Base-by-base conservation (phyloP, 345 rosid species). In the Pistacia integerrima region DNA sequence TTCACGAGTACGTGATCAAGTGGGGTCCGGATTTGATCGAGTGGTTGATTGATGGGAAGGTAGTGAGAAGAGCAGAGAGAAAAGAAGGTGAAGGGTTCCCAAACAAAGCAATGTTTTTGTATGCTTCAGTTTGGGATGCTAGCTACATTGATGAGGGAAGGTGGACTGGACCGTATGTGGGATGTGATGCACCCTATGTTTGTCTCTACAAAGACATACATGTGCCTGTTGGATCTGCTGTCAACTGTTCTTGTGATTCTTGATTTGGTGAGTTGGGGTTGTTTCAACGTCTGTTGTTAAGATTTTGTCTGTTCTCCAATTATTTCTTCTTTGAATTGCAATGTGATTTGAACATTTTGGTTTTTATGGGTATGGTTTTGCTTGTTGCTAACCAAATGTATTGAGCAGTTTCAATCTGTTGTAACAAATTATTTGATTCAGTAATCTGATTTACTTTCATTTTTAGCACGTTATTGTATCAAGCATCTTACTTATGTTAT, bases 101-200 rank as follows among this genome's bases (percentile, higher is more conserved):
- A 1, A 74, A 80, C 60, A 89, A 83, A 54, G 82, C 90, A 2
- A 84, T 87, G 89, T 87, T 81, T 73, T 51, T 87, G 82, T 86
- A 89, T 33, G 84, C 91, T 55, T 89, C 93, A 10, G 70, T 89
- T 54, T 89, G 90, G 91, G 86, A 89, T 72, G 91, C 90, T 4
- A 86, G 93, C 87, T 78, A 63, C 79, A 83, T 87, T 41, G 86
- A 66, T 59, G 74, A 83, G 49, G 89, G 81, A 6, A 74, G 77
- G 70, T 89, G 93, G 93, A 75, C 86, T 10, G 92, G 89, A 11
- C 72, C 79, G 10, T 87, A 82, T 10, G 25, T 70, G n/a, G 86
- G 90, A 11, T 76, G 75, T 16, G 87, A 87, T 72, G 87, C 82
- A 12, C 93, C 93, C 18, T 89, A 89, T 67, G 85, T 87, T 74